Percentiles rank a stretch among this genome's conserved stretches.
Conservation (phyloP, 257 asterid species). For the Petunia secreta region DNA sequence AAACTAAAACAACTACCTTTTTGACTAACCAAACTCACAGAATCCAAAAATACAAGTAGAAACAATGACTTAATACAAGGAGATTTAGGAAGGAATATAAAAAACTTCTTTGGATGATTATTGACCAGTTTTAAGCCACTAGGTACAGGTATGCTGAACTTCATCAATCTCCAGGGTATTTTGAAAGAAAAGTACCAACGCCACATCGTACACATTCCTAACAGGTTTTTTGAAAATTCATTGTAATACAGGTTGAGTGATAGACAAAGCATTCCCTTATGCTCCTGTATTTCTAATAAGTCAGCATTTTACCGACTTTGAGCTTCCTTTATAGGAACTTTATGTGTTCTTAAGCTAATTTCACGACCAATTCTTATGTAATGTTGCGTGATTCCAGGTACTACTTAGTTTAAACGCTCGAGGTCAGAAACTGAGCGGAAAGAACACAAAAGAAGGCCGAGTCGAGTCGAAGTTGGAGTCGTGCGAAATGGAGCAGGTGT, state of each 20-base stretch:
- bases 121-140: conserved; percentile 19
- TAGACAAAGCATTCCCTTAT: neutral
- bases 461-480: no score
- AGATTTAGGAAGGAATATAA: neutral
- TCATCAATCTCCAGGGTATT: conserved; percentile 5
- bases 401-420: no score
- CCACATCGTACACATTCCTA: neutral
- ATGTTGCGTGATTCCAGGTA: no score
- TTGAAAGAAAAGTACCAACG: neutral
- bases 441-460: no score
- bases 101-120: neutral
- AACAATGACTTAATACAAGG: neutral
- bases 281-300: neutral
- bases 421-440: no score
- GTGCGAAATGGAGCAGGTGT: no score
- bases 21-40: neutral
- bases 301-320: no score
- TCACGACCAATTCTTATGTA: no score
- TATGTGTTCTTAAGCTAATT: no score
- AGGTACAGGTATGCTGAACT: neutral
- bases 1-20: conserved; percentile 8
- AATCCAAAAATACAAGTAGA: conserved; percentile 8
- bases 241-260: neutral
- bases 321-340: no score
- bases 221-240: neutral